Percentiles rank a stretch among this genome's conserved stretches.
Evolutionary conservation across 2,329 filamentous ascomycete genomes (phyloP).

Genomic region (Monilinia laxa): DNA sequence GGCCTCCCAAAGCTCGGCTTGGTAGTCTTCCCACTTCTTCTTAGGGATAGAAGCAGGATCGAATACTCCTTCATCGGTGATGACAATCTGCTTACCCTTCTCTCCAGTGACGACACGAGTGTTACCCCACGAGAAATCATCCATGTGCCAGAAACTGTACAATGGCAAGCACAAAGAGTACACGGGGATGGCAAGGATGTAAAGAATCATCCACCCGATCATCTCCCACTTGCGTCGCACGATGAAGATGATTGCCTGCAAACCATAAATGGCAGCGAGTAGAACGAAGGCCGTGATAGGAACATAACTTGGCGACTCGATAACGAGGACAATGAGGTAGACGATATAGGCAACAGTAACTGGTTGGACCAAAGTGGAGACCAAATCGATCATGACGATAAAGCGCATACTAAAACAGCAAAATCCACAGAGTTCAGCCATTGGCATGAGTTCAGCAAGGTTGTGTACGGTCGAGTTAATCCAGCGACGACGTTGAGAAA

Average conservation of each 20-base stretch:
- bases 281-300: slow-evolving; percentile 87
- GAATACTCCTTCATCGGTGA: slow-evolving; percentile 97
- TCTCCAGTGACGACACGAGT: slow-evolving; percentile 96
- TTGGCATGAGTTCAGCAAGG: slow-evolving; percentile 87
- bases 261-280: slow-evolving; percentile 91
- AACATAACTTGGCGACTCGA: slow-evolving; percentile 60
- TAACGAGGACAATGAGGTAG: slow-evolving; percentile 79
- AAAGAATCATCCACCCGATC: slow-evolving; percentile 99
- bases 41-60: slow-evolving; percentile 88
- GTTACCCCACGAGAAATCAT: slow-evolving; percentile 99
- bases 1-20: slow-evolving; percentile 96
- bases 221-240: slow-evolving; percentile 97
- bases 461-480: slow-evolving; percentile 99
- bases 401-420: slow-evolving; percentile 99
- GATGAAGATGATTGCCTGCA: slow-evolving; percentile 97
- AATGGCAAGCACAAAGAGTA: slow-evolving; percentile 88
- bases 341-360: slow-evolving; percentile 86
- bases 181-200: slow-evolving; percentile 85
- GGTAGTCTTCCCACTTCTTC: slow-evolving; percentile 99
- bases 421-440: slow-evolving; percentile 95
- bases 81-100: slow-evolving; percentile 84
- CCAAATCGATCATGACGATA: slow-evolving; percentile 88
- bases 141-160: slow-evolving; percentile 99
- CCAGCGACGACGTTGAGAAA: slow-evolving; percentile 98
- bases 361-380: slow-evolving; percentile 89